These are phyloP conservation scores for Alternaria sp. DNA, from an alignment of 2,329 filamentous ascomycete species.

Conservation along the genomic window DNA sequence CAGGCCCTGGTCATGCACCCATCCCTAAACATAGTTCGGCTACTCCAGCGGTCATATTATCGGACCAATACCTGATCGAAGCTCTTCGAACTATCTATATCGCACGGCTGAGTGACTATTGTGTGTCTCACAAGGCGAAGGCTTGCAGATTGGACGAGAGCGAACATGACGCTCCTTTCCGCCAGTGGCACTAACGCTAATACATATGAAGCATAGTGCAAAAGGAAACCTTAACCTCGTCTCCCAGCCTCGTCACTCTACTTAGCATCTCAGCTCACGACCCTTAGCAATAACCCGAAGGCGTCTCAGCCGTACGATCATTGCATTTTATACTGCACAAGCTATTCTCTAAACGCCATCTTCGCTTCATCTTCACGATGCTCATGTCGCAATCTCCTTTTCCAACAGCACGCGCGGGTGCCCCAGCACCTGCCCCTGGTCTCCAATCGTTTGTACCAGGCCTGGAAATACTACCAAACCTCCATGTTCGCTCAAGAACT, in stretches of 20 bases:
- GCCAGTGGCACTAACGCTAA: conserved; percentile 2
- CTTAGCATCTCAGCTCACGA: background rate
- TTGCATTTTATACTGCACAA: background rate
- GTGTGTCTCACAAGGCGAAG: background rate
- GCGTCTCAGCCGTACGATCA: background rate
- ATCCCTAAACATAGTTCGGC: background rate
- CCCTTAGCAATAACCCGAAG: background rate
- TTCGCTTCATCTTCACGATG: background rate
- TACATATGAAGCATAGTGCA: background rate
- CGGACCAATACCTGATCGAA: background rate
- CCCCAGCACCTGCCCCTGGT: conserved; percentile 30
- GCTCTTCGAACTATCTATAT: background rate
- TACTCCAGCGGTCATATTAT: background rate
- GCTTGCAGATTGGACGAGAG: background rate
- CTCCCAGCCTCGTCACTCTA: conserved; percentile 11
- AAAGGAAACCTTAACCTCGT: conserved; percentile 10
- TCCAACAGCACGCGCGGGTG: conserved; percentile 23
- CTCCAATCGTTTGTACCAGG: conserved; percentile 36
- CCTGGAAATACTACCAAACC: conserved; percentile 37
- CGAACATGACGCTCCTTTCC: background rate
- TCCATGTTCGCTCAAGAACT: conserved; percentile 26
- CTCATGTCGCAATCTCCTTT: conserved; percentile 23
- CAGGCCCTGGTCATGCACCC: background rate
- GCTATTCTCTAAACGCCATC: background rate
- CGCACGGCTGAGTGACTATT: background rate